A percentile compares a stretch with the other conserved stretches of the same genome.
Evolutionary conservation across 2,329 filamentous ascomycete species (phyloP).

Genomic region (Blumeria hordei): DNA sequence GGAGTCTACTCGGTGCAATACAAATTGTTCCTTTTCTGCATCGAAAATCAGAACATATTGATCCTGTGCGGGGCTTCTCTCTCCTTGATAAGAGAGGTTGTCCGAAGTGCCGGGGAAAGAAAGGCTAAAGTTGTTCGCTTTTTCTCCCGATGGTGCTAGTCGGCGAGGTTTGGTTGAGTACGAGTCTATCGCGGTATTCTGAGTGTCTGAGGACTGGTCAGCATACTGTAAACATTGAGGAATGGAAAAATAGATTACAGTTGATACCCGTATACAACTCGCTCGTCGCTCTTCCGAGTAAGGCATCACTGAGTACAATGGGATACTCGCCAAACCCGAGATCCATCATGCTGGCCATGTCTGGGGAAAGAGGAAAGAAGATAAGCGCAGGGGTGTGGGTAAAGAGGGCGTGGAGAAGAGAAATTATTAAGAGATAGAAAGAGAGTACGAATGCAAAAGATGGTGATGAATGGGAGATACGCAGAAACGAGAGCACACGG

Average conservation of each 20-base stretch:
- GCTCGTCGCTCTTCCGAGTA: slow-evolving; percentile 29
- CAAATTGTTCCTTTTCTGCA: slow-evolving; percentile 31
- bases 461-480: no score
- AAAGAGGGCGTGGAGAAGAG: no score
- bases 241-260: slow-evolving; percentile 22
- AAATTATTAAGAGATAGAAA: no score
- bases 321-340: slow-evolving; percentile 37
- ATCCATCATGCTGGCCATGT: slow-evolving; percentile 21
- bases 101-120: slow-evolving; percentile 29
- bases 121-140: slow-evolving; percentile 20
- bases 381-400: no score
- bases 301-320: slow-evolving; percentile 35
- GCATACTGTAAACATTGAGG: not conserved
- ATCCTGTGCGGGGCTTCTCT: slow-evolving; percentile 18
- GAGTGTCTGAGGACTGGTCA: slow-evolving; percentile 3
- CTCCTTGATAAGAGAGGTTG: slow-evolving; percentile 36
- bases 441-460: no score
- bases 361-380: no score
- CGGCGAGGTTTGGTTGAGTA: slow-evolving; percentile 21
- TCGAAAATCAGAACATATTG: no score
- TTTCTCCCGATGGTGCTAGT: slow-evolving; percentile 21
- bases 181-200: slow-evolving; percentile 10
- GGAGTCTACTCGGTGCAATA: slow-evolving; percentile 58
- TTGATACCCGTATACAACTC: slow-evolving; percentile 34
- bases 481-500: no score